Evolutionary conservation across 1,139 yeast species (phyloP), one percentile per base, ranked within the genome.

Genomic region (Cylindricascospora bacillispora): DNA sequence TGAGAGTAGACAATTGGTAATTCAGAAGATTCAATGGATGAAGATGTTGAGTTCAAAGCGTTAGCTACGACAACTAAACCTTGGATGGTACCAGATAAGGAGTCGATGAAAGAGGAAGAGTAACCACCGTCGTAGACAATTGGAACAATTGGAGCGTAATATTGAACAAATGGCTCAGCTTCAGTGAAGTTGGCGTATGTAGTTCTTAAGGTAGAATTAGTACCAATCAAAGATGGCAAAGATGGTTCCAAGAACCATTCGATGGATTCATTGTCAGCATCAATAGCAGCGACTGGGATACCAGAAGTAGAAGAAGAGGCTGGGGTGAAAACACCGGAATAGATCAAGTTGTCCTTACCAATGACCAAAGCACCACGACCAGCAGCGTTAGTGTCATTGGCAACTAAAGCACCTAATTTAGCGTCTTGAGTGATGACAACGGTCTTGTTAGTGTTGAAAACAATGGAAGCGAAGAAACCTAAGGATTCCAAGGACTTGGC

Each of bases 331-430:
- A 43, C 36, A 32, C 51, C 53, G n/a, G 51, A 37, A 38, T 46
- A 49, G 26, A 50, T 40, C n/a, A 42, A 22, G 27, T 45, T 44
- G 20, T 32, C 34, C 25, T 33, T 28, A 23, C 33, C 35, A 24
- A 46, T 47, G 17, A 46, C 43, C 30, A 49, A 29, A 11, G 47
- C 40, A 32, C 54, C 54, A 35, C 53, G 49, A 17, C 35, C 37
- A 13, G 34, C 30, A 9, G 47, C 37, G 7, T 26, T 33, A 10
- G 45, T 33, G 26, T 39, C 35, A 27, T 38, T 37, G 17, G 54
- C 53, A 14, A 49, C 53, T 14, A 35, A 19, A n/a, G 40, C 26
- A 22, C 45, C 54, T 15, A 37, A 28, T n/a, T 35, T 30, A 5
- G 36, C 36, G 31, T 44, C 44, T 13, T 41, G 40, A 24, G 44